phyloP scores from a whole-genome alignment of 1,284 basidiomycete genomes.

The Sanghuangporus baumii region DNA sequence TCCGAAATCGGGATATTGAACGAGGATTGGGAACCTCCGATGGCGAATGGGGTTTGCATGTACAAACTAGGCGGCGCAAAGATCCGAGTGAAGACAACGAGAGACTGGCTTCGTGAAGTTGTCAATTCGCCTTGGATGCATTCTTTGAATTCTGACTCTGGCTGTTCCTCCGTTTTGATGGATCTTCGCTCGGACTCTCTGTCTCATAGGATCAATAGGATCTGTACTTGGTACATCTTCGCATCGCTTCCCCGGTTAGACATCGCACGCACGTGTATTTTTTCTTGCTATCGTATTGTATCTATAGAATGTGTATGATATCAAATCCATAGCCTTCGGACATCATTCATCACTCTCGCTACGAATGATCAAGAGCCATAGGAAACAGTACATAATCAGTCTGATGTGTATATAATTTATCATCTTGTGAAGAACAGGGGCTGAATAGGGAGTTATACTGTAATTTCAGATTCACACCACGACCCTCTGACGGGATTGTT shows the following conservation, averaged over 20 bases:
- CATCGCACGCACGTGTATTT: background rate
- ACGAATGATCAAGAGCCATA: too few species aligned
- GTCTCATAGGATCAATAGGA: background rate
- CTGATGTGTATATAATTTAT: too few species aligned
- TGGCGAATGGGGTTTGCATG: background rate
- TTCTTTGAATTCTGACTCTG: too few species aligned
- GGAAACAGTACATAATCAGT: too few species aligned
- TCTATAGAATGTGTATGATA: background rate
- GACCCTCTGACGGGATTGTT: background rate
- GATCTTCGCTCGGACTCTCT: too few species aligned
- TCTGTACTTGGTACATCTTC: background rate
- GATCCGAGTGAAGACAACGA: background rate
- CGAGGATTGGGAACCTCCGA: background rate
- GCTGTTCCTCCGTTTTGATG: too few species aligned
- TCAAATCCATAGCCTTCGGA: background rate
- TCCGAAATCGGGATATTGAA: background rate
- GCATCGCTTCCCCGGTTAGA: background rate
- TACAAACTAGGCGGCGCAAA: background rate
- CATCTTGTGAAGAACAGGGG: too few species aligned
- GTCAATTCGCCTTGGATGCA: too few species aligned
- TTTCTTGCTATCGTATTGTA: slow-evolving; percentile 3
- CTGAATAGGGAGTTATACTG: background rate
- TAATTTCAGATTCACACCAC: background rate
- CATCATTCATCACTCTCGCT: background rate
- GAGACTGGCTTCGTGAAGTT: background rate